A percentile compares a stretch with the other conserved stretches of the same genome.
Evolutionary conservation across 345 rosid genomes (phyloP).

Genomic region (Eucalyptus tenuipes): DNA sequence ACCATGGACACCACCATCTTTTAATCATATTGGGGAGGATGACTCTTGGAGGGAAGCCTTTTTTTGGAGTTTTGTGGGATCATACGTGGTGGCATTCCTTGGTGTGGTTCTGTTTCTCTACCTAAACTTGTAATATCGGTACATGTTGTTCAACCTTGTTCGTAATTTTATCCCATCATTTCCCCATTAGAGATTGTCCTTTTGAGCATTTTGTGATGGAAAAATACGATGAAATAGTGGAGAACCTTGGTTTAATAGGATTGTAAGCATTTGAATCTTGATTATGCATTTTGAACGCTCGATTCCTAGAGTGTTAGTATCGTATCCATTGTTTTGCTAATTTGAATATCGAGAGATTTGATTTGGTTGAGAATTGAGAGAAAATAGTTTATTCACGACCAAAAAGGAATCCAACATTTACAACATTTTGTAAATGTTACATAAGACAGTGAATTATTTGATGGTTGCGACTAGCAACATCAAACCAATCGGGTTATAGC

Average conservation of each 20-base stretch:
- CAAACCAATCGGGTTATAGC: no score
- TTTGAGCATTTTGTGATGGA: not conserved
- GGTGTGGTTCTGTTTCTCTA: not conserved
- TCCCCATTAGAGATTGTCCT: no score
- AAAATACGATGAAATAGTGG: not conserved
- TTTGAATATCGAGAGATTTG: not conserved
- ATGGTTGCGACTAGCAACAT: not conserved
- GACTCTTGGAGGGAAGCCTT: fast-evolving
- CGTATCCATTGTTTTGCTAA: not conserved
- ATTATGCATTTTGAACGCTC: not conserved
- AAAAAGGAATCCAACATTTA: not conserved
- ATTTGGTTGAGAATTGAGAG: not conserved
- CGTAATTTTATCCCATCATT: not conserved
- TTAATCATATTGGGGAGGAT: not conserved
- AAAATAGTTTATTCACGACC: no score
- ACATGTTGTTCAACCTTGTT: not conserved
- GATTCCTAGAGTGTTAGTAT: not conserved
- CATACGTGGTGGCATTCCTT: not conserved
- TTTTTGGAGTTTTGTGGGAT: not conserved
- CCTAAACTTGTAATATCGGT: not conserved
- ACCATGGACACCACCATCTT: not conserved
- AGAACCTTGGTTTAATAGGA: not conserved
- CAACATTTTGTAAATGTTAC: no score
- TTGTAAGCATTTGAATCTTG: not conserved
- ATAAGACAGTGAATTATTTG: not conserved